A percentile compares a stretch with the other conserved stretches of the same genome.
phyloP scores from a whole-genome alignment of 1,284 basidiomycete species.

The Sphaerobolus stellatus region DNA sequence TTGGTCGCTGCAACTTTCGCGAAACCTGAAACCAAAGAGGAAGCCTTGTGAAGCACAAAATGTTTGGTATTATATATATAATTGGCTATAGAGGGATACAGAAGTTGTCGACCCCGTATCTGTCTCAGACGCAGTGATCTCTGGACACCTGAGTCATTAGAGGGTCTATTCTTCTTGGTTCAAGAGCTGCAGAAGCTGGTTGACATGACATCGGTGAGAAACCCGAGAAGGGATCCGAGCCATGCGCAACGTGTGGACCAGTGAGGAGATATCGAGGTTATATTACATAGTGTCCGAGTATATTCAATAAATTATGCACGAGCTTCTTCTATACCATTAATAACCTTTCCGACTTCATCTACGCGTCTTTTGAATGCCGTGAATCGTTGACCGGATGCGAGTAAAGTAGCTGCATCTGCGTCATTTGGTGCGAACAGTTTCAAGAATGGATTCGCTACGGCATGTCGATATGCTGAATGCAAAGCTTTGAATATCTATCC shows the following conservation, averaged over 20 bases:
- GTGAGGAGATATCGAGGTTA: slow-evolving; percentile 10
- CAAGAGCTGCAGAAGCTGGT: slow-evolving; percentile 19
- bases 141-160: slow-evolving; percentile 72
- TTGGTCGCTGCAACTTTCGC: slow-evolving; percentile 87
- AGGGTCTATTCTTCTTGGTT: slow-evolving; percentile 62
- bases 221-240: slow-evolving; percentile 11
- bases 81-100: background rate
- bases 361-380: slow-evolving; percentile 63
- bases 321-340: slow-evolving; percentile 36
- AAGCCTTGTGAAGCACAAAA: too few relatives aligned
- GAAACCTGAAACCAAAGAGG: slow-evolving; percentile 18
- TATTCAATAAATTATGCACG: slow-evolving; percentile 9
- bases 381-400: slow-evolving; percentile 62
- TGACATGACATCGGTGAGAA: too few relatives aligned
- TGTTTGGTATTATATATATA: too few relatives aligned
- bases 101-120: slow-evolving; percentile 80
- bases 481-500: slow-evolving; percentile 76
- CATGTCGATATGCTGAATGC: slow-evolving; percentile 76
- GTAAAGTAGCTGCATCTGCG: slow-evolving; percentile 45
- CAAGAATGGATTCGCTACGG: slow-evolving; percentile 77
- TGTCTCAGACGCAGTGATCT: slow-evolving; percentile 73
- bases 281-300: slow-evolving; percentile 4
- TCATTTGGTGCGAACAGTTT: slow-evolving; percentile 54
- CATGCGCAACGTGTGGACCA: slow-evolving; percentile 6
- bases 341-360: slow-evolving; percentile 65